Percentiles rank a stretch among this genome's conserved stretches.
Evolutionary conservation across 352 stramenopile species (phyloP).

Genomic region (Halophytophthora polymorphica): DNA sequence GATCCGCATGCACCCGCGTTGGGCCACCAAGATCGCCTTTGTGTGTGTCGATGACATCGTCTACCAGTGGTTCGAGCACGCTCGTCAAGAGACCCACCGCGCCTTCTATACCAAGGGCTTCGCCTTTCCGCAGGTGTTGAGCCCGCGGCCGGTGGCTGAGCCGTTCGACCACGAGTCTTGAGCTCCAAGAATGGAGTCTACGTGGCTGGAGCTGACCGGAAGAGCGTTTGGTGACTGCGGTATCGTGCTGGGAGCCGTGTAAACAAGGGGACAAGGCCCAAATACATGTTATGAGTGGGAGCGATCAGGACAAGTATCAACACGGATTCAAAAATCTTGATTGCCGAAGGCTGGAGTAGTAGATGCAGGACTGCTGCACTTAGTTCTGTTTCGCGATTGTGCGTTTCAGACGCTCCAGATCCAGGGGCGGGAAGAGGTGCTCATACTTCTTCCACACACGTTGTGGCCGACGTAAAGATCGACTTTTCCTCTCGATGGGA

Average conservation of each 20-base stretch:
- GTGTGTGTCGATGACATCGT: constrained; percentile 48
- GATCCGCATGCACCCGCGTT: constrained; percentile 30
- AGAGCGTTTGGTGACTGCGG: background rate
- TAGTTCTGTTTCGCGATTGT: constrained; percentile 26
- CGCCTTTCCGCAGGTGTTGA: constrained; percentile 15
- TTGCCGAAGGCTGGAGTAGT: too few species aligned
- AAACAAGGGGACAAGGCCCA: too few species aligned
- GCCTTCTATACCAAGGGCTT: constrained; percentile 16
- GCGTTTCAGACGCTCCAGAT: constrained; percentile 36
- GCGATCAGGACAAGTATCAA: too few species aligned
- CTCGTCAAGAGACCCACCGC: constrained; percentile 8
- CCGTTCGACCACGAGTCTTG: background rate
- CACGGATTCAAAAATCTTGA: too few species aligned
- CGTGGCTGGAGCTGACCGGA: background rate
- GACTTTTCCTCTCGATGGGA: constrained; percentile 1
- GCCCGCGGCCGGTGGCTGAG: constrained; percentile 1
- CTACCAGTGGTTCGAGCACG: constrained; percentile 30
- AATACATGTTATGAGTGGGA: too few species aligned
- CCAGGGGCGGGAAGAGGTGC: constrained; percentile 37
- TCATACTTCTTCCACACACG: constrained; percentile 43
- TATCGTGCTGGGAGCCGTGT: too few species aligned
- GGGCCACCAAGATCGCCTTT: constrained; percentile 41
- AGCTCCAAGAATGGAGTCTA: too few species aligned
- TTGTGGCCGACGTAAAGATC: constrained; percentile 8
- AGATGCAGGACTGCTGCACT: too few species aligned